A percentile compares a stretch with the other conserved stretches of the same genome.
Conservation (phyloP, 257 asterid genomes). For the Datura wrightii region DNA sequence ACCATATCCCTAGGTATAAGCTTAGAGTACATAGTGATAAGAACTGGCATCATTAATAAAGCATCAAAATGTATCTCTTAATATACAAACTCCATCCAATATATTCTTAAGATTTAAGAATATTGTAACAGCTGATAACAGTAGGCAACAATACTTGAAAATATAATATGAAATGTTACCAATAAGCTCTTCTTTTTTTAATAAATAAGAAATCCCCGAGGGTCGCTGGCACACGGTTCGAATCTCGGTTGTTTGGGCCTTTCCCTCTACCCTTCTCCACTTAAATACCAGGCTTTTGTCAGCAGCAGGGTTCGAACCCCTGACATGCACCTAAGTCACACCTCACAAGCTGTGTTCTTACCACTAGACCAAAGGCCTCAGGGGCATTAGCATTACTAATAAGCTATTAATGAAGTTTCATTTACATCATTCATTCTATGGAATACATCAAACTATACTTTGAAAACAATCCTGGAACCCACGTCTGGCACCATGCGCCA, state of each 20-base stretch:
- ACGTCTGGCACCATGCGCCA: background rate
- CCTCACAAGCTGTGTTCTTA: background rate
- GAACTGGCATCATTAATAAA: background rate
- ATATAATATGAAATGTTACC: background rate
- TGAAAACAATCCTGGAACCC: background rate
- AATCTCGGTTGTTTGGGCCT: background rate
- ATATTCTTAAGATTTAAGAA: slow-evolving; percentile 10
- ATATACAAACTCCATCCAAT: slow-evolving; percentile 17
- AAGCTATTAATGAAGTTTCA: slow-evolving; percentile 11
- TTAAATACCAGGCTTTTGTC: background rate
- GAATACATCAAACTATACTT: slow-evolving; percentile 14
- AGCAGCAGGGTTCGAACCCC: background rate
- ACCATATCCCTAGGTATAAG: background rate
- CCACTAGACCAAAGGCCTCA: background rate
- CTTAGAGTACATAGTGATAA: slow-evolving; percentile 10
- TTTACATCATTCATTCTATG: background rate
- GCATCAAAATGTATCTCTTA: slow-evolving; percentile 23
- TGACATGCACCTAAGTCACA: background rate
- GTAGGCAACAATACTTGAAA: background rate
- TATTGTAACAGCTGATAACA: slow-evolving; percentile 1
- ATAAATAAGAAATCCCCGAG: background rate
- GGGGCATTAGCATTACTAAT: background rate
- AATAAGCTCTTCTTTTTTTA: background rate
- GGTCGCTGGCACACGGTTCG: background rate
- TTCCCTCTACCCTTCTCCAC: background rate